These are phyloP conservation scores for Zasmidium cellare DNA, from an alignment of 2,329 filamentous ascomycete genomes.

Conservation along the genomic window DNA sequence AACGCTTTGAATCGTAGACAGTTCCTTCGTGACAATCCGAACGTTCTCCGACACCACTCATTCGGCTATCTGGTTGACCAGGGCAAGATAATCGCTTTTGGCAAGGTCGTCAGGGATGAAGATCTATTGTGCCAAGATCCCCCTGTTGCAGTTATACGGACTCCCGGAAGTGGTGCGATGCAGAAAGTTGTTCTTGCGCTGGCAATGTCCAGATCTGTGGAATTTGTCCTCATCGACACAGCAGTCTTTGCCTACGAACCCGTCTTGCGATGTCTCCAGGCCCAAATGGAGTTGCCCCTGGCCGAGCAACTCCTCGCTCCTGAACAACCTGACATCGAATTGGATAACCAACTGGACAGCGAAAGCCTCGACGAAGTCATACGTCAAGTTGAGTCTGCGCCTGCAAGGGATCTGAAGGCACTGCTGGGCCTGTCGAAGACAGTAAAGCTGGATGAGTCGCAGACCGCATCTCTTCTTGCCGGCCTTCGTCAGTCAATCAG, in stretches of 20 bases:
- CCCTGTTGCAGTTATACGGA: constrained; percentile 54
- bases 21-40: constrained; percentile 49
- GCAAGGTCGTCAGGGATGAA: constrained; percentile 55
- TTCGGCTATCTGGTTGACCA: constrained; percentile 62
- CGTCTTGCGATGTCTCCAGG: constrained; percentile 60
- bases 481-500: constrained; percentile 57
- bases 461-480: constrained; percentile 56
- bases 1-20: constrained; percentile 39
- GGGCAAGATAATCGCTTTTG: constrained; percentile 60
- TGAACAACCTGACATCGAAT: constrained; percentile 7
- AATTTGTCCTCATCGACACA: constrained; percentile 63
- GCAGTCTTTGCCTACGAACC: constrained; percentile 70
- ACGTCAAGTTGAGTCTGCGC: constrained; percentile 10
- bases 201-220: constrained; percentile 25
- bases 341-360: neutral
- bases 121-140: constrained; percentile 45
- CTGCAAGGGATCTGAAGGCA: constrained; percentile 26
- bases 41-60: constrained; percentile 59
- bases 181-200: constrained; percentile 50
- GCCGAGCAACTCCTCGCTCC: constrained; percentile 52
- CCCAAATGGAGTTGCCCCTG: constrained; percentile 57
- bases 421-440: constrained; percentile 34
- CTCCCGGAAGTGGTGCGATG: constrained; percentile 50
- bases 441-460: constrained; percentile 53
- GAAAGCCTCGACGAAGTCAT: neutral